Conservation (phyloP, 192 early-diverging fungal species). For the Obelidium mucronatum region DNA sequence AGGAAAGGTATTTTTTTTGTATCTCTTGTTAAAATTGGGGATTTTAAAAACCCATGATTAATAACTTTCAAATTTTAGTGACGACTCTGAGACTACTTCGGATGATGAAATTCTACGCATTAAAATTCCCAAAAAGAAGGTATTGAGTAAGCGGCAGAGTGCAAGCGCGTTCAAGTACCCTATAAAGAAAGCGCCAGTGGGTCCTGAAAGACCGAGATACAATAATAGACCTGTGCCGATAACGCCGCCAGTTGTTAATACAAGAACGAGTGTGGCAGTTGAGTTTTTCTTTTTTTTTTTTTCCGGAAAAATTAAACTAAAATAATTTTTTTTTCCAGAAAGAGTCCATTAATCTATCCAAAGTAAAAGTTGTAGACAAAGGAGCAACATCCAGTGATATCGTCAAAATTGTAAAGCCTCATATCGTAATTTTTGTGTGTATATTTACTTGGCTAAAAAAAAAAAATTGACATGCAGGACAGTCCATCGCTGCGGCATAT, state of each 20-base stretch:
- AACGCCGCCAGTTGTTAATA: neutral
- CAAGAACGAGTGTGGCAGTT: too few relatives aligned
- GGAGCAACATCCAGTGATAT: too few relatives aligned
- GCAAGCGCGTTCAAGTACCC: too few relatives aligned
- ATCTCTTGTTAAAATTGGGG: neutral
- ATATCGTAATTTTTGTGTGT: too few relatives aligned
- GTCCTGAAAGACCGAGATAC: neutral
- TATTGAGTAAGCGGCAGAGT: neutral
- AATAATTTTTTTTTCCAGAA: neutral
- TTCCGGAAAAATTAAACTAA: neutral
- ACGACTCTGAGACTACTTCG: slow-evolving; percentile 44
- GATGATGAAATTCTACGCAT: slow-evolving; percentile 44
- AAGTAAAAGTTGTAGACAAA: slow-evolving; percentile 19
- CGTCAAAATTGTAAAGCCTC: too few relatives aligned
- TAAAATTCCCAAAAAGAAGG: neutral
- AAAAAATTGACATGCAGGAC: too few relatives aligned
- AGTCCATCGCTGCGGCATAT: neutral
- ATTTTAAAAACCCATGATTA: neutral
- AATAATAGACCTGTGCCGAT: neutral
- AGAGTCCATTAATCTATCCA: slow-evolving; percentile 4
- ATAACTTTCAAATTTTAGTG: too few relatives aligned
- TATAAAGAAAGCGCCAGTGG: neutral
- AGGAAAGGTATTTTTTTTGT: slow-evolving; percentile 20
- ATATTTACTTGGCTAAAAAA: too few relatives aligned
- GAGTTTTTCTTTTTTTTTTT: neutral